phyloP scores from a whole-genome alignment of 2,329 filamentous ascomycete species.

The Microdochium bolleyi region DNA sequence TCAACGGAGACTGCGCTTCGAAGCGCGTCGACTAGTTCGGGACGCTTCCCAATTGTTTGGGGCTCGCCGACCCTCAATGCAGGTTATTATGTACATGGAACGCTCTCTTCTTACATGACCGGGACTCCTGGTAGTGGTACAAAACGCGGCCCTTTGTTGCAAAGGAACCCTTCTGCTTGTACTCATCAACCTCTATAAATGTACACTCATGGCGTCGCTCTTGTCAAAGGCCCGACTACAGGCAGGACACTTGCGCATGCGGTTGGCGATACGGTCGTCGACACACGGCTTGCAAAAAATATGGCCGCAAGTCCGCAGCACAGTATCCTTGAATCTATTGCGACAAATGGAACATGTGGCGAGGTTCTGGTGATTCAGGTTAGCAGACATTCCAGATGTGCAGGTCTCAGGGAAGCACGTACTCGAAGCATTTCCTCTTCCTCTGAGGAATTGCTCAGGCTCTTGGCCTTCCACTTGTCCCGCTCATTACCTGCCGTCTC shows the following conservation, averaged over 20 bases:
- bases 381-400: slow-evolving; percentile 13
- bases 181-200: slow-evolving; percentile 17
- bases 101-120: neutral
- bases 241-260: slow-evolving; percentile 90
- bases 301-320: slow-evolving; percentile 89
- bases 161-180: neutral
- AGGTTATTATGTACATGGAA: neutral
- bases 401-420: slow-evolving; percentile 31
- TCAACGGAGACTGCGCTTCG: neutral
- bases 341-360: slow-evolving; percentile 90
- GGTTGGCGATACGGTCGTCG: slow-evolving; percentile 79
- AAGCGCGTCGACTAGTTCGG: neutral
- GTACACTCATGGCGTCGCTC: slow-evolving; percentile 77
- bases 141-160: neutral
- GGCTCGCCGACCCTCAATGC: neutral
- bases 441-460: slow-evolving; percentile 69
- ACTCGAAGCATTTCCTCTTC: slow-evolving; percentile 83
- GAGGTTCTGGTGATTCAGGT: slow-evolving; percentile 46
- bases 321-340: slow-evolving; percentile 88
- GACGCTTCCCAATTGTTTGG: neutral
- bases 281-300: slow-evolving; percentile 89
- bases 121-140: neutral
- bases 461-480: slow-evolving; percentile 79
- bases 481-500: slow-evolving; percentile 75
- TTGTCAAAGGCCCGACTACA: slow-evolving; percentile 89